Percentiles rank a stretch among this genome's conserved stretches.
Conservation (phyloP, 2,329 filamentous ascomycete genomes). For the Xylaria sp. region DNA sequence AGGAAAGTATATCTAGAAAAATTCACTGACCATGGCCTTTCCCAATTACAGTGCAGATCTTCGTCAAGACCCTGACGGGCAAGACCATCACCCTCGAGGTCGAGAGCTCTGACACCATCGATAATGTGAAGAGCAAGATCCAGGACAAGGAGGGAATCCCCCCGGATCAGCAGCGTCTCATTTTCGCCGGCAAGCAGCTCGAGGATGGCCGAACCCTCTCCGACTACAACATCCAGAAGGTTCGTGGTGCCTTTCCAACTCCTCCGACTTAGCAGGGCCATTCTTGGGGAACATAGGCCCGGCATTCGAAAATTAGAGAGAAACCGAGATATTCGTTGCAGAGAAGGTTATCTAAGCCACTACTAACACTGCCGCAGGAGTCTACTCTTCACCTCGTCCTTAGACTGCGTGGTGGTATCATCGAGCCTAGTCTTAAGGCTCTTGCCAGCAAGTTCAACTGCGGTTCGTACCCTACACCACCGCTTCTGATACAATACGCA, state of each 20-base stretch:
- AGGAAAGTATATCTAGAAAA: not conserved
- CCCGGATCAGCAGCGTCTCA: conserved; percentile 96
- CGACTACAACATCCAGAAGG: conserved; percentile 99
- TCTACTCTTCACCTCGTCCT: conserved; percentile 98
- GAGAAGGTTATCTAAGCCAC: not conserved
- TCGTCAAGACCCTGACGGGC: conserved; percentile 99
- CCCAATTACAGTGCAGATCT: conserved; percentile 81
- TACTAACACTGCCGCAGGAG: conserved; percentile 63
- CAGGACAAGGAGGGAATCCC: conserved; percentile 99
- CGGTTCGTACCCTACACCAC: conserved; percentile 49
- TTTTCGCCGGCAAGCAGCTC: conserved; percentile 98
- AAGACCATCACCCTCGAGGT: conserved; percentile 99
- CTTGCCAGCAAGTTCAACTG: conserved; percentile 99
- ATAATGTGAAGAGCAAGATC: conserved; percentile 99
- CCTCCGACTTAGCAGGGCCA: not conserved
- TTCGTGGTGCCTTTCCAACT: conserved; percentile 50
- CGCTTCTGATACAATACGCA: not conserved
- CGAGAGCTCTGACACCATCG: conserved; percentile 98
- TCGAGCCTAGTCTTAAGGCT: conserved; percentile 98
- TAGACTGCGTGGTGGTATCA: conserved; percentile 98
- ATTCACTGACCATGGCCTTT: conserved; percentile 51
- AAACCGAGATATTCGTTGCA: not conserved
- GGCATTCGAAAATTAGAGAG: not conserved
- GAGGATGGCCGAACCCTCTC: conserved; percentile 96
- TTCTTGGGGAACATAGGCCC: not conserved